phyloP scores from a whole-genome alignment of 495 filamentous ascomycete genomes.

The Hyaloscypha finlandica region DNA sequence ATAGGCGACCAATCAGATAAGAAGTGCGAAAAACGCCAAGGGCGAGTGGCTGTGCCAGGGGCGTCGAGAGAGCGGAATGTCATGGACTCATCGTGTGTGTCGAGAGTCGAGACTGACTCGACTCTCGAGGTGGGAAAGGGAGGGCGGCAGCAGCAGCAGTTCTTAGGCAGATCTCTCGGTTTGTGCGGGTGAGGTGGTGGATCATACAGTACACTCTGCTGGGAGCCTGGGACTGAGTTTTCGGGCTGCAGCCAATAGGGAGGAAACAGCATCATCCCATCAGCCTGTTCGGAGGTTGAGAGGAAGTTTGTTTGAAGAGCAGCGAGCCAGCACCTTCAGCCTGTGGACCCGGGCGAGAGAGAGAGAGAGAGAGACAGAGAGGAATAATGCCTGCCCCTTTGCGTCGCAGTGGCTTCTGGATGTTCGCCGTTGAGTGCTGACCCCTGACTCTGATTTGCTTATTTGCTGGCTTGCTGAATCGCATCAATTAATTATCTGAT shows the following conservation, averaged over 20 bases:
- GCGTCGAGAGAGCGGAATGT: background rate
- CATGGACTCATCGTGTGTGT: background rate
- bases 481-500: too few relatives aligned
- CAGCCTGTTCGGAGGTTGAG: background rate
- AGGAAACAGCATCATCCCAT: slow-evolving; percentile 4
- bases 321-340: background rate
- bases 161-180: background rate
- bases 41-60: background rate
- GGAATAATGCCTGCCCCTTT: background rate
- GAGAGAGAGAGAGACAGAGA: background rate
- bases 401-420: background rate
- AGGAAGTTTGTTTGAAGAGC: background rate
- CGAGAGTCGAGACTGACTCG: background rate
- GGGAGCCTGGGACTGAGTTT: background rate
- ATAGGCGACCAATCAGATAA: slow-evolving; percentile 9
- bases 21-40: background rate
- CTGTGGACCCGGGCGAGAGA: too few relatives aligned
- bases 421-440: too few relatives aligned
- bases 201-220: background rate
- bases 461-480: too few relatives aligned
- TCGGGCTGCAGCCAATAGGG: background rate
- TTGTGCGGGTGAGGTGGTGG: background rate
- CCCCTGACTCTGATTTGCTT: too few relatives aligned
- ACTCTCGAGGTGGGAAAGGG: too few relatives aligned
- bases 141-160: too few relatives aligned